Conservation (phyloP, 116 monocot species). For the Cymodocea nodosa region DNA sequence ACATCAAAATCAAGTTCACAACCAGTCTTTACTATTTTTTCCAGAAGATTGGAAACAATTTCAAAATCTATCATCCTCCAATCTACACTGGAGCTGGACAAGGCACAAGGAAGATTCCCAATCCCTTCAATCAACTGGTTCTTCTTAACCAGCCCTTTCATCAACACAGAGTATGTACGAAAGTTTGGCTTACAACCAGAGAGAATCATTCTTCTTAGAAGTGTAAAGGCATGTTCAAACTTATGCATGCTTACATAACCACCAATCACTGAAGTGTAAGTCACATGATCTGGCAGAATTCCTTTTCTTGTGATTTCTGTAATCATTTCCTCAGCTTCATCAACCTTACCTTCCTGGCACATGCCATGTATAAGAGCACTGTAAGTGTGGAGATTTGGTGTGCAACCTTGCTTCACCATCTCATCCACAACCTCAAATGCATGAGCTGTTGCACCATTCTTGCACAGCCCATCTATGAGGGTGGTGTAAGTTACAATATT, state of each 20-base stretch:
- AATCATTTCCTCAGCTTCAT: conserved; percentile 55
- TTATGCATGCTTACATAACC: conserved; percentile 42
- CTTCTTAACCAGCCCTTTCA: conserved; percentile 53
- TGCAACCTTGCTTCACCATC: conserved; percentile 36
- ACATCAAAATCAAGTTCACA: conserved; percentile 19
- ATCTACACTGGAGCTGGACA: conserved; percentile 13
- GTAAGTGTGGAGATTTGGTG: conserved; percentile 61
- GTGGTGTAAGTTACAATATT: conserved; percentile 78
- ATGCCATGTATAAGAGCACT: conserved; percentile 67
- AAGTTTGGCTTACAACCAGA: conserved; percentile 50
- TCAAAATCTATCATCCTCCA: conserved; percentile 23
- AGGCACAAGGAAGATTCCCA: conserved; percentile 22
- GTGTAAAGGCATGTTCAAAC: conserved; percentile 45
- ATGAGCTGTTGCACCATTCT: conserved; percentile 35
- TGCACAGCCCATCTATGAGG: conserved; percentile 64
- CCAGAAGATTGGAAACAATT: conserved; percentile 31
- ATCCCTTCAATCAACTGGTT: conserved; percentile 20
- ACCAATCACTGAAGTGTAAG: conserved; percentile 59
- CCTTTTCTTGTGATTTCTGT: conserved; percentile 29
- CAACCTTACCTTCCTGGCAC: conserved; percentile 48
- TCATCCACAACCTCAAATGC: conserved; percentile 53
- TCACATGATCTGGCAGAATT: conserved; percentile 44
- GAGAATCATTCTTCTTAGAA: conserved; percentile 38
- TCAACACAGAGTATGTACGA: conserved; percentile 37
- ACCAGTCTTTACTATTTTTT: conserved; percentile 43